Evolutionary conservation across 2,329 filamentous ascomycete species (phyloP), one percentile per base, ranked within the genome.

Genomic region (Thermomyces lanuginosus): DNA sequence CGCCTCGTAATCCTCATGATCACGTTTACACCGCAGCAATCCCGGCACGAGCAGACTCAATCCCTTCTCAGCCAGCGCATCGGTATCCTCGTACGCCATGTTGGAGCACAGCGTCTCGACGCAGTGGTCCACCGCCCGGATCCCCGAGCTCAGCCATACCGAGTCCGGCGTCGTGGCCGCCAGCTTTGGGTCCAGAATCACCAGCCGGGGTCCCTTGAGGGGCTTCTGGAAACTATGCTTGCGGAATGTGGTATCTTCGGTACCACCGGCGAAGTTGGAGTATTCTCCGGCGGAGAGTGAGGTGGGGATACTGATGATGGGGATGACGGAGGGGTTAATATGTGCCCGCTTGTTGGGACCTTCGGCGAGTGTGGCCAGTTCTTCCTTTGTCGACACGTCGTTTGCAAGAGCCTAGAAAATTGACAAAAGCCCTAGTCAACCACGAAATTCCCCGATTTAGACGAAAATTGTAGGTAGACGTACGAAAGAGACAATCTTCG

Each of bases 61-160:
- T 1, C 58, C 62, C 26, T 46, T 40, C 23, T 43, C 38, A 1
- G 55, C 56, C 12, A 47, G 41, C 1, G 43, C 39, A 6, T 62
- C 57, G 4, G 46, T 48, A n/a, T 40, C 40, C 0, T 55, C 6
- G 40, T 43, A 26, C 1, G 41, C 40, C 1, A 41, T 35, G 1
- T 57, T 39, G 1, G 59, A 60, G 34, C 61, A 67, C 4, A 66
- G 41, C 1, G 61, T 61, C 43, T 72, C 67, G 3, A 72, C 58
- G 30, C 65, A 70, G 38, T 71, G 66, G 36, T 72, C 67, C 0
- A 72, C 55, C 0, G 62, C 58, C 6, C 67, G 53, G 5, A 72
- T 53, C 0, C 70, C 69, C 0, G 66, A 69, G 22, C 61, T 64
- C 1, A 72, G 48, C 69, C 68, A 75, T 11, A 69, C 52, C 11